A percentile compares a stretch with the other conserved stretches of the same genome.
phyloP scores from a whole-genome alignment of 2,329 filamentous ascomycete genomes.

The Colletotrichum salicis region DNA sequence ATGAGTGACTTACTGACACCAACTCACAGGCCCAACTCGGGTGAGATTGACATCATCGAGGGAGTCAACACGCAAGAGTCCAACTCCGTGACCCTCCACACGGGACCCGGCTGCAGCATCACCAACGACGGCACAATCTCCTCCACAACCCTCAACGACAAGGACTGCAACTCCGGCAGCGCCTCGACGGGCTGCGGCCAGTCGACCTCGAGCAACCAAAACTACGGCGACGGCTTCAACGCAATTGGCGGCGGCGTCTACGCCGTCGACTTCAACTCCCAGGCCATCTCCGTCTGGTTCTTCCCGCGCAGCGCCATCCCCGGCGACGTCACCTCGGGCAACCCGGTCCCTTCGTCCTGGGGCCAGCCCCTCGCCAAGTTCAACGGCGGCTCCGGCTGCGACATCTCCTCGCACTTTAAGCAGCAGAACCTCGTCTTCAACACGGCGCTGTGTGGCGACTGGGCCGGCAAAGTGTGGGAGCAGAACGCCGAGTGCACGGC shows the following conservation, averaged over 20 bases:
- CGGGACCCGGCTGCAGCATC: conserved; percentile 68
- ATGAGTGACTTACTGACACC: not conserved
- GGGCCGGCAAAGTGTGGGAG: conserved; percentile 80
- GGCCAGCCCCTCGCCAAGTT: conserved; percentile 76
- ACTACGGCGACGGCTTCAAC: conserved; percentile 79
- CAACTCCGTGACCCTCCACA: conserved; percentile 76
- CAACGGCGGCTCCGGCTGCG: conserved; percentile 71
- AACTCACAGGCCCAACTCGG: conserved; percentile 59
- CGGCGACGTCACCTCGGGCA: conserved; percentile 66
- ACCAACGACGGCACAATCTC: conserved; percentile 57
- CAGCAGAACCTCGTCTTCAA: conserved; percentile 82
- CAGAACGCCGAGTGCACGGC: conserved; percentile 66
- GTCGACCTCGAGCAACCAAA: conserved; percentile 58
- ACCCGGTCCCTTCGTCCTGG: conserved; percentile 76
- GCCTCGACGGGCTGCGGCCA: conserved; percentile 71
- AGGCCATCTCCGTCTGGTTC: conserved; percentile 82
- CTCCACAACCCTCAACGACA: conserved; percentile 56
- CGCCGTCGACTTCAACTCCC: conserved; percentile 79
- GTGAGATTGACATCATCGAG: conserved; percentile 86
- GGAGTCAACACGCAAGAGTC: conserved; percentile 73
- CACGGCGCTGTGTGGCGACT: conserved; percentile 87
- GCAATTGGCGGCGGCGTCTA: conserved; percentile 75
- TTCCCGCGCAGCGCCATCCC: conserved; percentile 77
- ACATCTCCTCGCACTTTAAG: conserved; percentile 76
- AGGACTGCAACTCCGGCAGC: conserved; percentile 66